Evolutionary conservation across 345 rosid genomes (phyloP).

Genomic region (Euphorbia peplus): DNA sequence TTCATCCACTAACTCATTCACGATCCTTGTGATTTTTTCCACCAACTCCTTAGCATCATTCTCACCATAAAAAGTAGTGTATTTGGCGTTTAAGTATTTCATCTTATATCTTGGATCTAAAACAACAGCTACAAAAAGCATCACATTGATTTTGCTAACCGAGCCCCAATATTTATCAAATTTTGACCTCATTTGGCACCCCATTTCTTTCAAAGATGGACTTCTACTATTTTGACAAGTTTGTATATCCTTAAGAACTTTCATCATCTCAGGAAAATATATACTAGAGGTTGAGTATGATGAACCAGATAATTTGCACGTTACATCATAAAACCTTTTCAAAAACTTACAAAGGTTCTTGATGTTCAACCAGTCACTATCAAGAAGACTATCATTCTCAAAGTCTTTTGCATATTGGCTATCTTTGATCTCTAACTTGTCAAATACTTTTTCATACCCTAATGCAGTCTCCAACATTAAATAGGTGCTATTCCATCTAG

Average conservation of each 20-base stretch:
- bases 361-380: too few relatives aligned
- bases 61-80: too few relatives aligned
- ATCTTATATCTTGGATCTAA: too few relatives aligned
- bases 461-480: background rate
- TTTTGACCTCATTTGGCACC: background rate
- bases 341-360: background rate
- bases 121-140: too few relatives aligned
- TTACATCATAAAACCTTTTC: background rate
- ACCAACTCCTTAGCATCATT: too few relatives aligned
- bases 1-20: too few relatives aligned
- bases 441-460: background rate
- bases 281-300: background rate
- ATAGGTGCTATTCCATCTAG: background rate
- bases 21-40: too few relatives aligned
- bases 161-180: background rate
- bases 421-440: background rate
- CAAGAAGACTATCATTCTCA: background rate
- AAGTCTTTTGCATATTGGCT: background rate
- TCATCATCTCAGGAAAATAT: background rate
- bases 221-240: background rate
- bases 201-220: background rate
- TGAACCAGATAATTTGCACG: background rate
- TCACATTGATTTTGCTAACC: background rate
- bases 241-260: background rate
- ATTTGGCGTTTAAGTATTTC: too few relatives aligned